Percentiles rank a stretch among this genome's conserved stretches.
Evolutionary conservation across 495 filamentous ascomycete species (phyloP).

Genomic region (Daldinia caldariorum): DNA sequence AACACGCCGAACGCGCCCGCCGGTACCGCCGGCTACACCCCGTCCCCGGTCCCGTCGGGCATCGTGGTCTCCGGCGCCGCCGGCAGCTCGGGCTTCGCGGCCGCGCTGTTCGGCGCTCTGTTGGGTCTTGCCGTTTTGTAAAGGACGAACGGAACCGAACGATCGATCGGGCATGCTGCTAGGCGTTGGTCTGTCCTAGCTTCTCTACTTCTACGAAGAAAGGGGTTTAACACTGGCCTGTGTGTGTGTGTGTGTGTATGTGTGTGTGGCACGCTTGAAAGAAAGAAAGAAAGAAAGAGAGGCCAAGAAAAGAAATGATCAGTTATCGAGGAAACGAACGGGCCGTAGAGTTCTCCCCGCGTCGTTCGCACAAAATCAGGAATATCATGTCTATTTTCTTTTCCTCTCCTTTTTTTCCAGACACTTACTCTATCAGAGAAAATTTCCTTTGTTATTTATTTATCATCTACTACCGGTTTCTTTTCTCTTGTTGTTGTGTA

Average conservation of each 20-base stretch:
- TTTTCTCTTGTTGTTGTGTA: constrained; percentile 27
- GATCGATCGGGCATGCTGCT: too few relatives aligned
- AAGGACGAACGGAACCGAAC: background rate
- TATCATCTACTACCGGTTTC: too few relatives aligned
- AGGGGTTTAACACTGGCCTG: too few relatives aligned
- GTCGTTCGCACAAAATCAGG: background rate
- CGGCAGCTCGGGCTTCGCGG: background rate
- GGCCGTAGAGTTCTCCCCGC: too few relatives aligned
- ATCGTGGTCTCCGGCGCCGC: constrained; percentile 28
- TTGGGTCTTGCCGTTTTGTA: constrained; percentile 25
- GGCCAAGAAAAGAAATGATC: too few relatives aligned
- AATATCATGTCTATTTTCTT: constrained; percentile 8
- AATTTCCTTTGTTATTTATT: constrained; percentile 11
- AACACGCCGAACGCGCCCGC: background rate
- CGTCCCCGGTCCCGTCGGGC: background rate
- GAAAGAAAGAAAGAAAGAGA: background rate
- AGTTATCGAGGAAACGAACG: background rate
- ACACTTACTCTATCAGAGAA: background rate
- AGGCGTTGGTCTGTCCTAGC: too few relatives aligned
- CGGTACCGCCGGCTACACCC: background rate
- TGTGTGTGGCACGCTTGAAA: background rate
- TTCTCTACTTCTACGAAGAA: too few relatives aligned
- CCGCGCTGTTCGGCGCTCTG: constrained; percentile 21
- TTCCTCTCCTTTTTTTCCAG: background rate
- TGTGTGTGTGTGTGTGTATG: too few relatives aligned